phyloP scores from a whole-genome alignment of 495 filamentous ascomycete species.

The Tuber indicum region DNA sequence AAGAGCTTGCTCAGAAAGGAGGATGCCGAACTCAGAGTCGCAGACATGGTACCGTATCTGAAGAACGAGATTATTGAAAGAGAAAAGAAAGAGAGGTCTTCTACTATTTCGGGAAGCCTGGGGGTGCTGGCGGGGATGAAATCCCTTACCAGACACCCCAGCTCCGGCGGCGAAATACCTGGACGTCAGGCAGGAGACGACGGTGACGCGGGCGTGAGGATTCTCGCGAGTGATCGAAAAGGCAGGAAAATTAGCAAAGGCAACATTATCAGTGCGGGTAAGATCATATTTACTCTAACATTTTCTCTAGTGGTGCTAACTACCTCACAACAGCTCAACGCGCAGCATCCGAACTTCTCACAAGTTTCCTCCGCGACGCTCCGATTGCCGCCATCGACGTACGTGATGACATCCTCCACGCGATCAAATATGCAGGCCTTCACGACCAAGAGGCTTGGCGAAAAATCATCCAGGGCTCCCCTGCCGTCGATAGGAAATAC shows the following conservation, averaged over 20 bases:
- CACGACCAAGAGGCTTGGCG: slow-evolving; percentile 84
- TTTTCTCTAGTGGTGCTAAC: not conserved
- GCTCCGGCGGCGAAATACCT: slow-evolving; percentile 30
- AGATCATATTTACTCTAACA: not conserved
- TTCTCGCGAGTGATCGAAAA: slow-evolving; percentile 70
- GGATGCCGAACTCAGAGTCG: slow-evolving; percentile 67
- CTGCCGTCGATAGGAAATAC: slow-evolving; percentile 74
- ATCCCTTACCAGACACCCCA: slow-evolving; percentile 23
- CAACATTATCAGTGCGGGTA: slow-evolving; percentile 66
- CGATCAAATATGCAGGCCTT: slow-evolving; percentile 66
- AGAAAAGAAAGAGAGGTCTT: slow-evolving; percentile 55
- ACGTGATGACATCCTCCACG: slow-evolving; percentile 74
- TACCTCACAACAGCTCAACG: slow-evolving; percentile 49
- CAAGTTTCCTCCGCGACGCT: slow-evolving; percentile 57
- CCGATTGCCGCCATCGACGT: slow-evolving; percentile 86
- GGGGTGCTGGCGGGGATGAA: slow-evolving; percentile 46
- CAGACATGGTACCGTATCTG: slow-evolving; percentile 73
- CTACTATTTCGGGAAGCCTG: slow-evolving; percentile 45
- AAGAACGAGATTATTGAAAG: slow-evolving; percentile 76
- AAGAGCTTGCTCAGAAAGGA: slow-evolving; percentile 68
- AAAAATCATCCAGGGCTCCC: slow-evolving; percentile 67
- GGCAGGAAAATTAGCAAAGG: slow-evolving; percentile 85
- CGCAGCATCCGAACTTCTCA: slow-evolving; percentile 56
- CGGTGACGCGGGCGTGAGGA: slow-evolving; percentile 66
- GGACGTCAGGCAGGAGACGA: slow-evolving; percentile 43